phyloP scores from a whole-genome alignment of 139 green algal genomes.

The Astrephomene gubernaculifera region DNA sequence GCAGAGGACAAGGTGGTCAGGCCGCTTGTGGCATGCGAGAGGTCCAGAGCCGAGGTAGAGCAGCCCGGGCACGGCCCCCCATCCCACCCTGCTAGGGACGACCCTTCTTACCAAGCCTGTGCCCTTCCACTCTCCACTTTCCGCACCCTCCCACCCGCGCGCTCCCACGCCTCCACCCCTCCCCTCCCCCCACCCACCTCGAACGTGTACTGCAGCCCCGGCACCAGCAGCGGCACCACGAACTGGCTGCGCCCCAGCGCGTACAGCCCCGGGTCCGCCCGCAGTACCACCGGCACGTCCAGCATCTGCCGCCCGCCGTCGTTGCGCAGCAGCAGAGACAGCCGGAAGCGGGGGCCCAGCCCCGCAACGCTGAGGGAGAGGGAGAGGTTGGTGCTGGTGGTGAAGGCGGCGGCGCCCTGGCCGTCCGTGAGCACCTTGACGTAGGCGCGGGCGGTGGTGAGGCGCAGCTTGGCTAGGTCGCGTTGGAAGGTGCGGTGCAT shows the following conservation, averaged over 20 bases:
- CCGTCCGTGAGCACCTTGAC: slow-evolving; percentile 81
- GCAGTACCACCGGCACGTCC: slow-evolving; percentile 61
- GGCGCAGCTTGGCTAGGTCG: slow-evolving; percentile 75
- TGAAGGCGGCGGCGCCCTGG: slow-evolving; percentile 63
- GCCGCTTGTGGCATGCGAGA: no score
- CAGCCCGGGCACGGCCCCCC: no score
- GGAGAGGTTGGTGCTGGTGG: slow-evolving; percentile 56
- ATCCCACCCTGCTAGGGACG: no score
- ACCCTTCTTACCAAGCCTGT: no score
- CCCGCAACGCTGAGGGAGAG: slow-evolving; percentile 66
- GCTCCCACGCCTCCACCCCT: not conserved
- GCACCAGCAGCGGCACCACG: slow-evolving; percentile 66
- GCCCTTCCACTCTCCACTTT: not conserved
- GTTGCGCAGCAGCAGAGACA: slow-evolving; percentile 72
- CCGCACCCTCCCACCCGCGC: not conserved
- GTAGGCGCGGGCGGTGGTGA: slow-evolving; percentile 72
- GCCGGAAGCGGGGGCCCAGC: slow-evolving; percentile 74
- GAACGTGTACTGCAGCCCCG: slow-evolving; percentile 60
- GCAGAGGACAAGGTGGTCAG: no score
- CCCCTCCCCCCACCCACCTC: slow-evolving; percentile 47
- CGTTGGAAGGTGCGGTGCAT: slow-evolving; percentile 79
- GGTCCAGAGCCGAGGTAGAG: no score
- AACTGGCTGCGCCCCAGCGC: slow-evolving; percentile 45
- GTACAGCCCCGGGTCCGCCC: slow-evolving; percentile 58
- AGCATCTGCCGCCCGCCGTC: slow-evolving; percentile 58